These are phyloP conservation scores for Gnetum montanum DNA, from an alignment of 75 land plant genomes.

Conservation along the genomic window DNA sequence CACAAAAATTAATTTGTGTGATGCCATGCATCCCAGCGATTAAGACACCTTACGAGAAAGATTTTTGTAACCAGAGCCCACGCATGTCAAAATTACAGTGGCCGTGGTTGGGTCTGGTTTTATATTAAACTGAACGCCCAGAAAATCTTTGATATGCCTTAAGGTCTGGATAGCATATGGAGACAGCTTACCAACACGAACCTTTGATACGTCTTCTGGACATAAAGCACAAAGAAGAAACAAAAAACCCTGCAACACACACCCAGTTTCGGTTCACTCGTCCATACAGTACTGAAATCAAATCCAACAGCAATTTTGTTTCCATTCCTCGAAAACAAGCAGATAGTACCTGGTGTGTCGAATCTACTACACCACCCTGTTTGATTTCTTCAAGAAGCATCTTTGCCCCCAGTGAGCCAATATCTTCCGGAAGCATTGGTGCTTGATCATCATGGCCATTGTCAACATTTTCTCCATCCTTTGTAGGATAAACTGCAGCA, in stretches of 20 bases:
- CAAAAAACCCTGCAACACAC: conserved; percentile 57
- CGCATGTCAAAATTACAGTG: conserved; percentile 76
- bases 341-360: conserved; percentile 67
- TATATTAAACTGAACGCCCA: conserved; percentile 72
- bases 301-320: too few species aligned
- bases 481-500: conserved; percentile 30
- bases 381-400: conserved; percentile 70
- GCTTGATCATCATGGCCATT: conserved; percentile 26
- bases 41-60: conserved; percentile 66
- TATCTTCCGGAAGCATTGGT: conserved; percentile 59
- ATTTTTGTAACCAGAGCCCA: conserved; percentile 80
- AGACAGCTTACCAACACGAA: conserved; percentile 93
- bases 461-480: conserved; percentile 19
- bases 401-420: conserved; percentile 65
- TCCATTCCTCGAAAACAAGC: too few species aligned
- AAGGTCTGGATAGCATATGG: conserved; percentile 75
- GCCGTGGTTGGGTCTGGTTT: conserved; percentile 71
- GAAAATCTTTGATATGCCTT: conserved; percentile 69
- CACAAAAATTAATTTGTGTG: too few species aligned
- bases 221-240: conserved; percentile 92
- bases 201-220: conserved; percentile 86
- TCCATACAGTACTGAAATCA: neutral
- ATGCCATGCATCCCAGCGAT: too few species aligned
- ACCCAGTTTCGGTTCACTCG: neutral
- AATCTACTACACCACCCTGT: conserved; percentile 97